Conservation (phyloP, 768 basidiomycete genomes). For the Hysterangium stoloniferum region DNA sequence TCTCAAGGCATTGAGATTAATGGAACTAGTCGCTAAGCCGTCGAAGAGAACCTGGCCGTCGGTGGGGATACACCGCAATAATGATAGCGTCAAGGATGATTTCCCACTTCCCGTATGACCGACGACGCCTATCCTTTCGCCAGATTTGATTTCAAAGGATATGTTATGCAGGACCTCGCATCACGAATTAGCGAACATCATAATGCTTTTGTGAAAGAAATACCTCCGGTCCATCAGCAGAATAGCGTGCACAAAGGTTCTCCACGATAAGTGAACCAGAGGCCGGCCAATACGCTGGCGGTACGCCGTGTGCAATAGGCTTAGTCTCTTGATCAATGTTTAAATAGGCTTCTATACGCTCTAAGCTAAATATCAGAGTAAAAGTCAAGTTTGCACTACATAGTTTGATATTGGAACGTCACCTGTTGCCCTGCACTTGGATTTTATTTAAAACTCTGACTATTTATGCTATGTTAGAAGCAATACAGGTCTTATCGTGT, state of each 20-base stretch:
- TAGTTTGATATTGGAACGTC: neutral
- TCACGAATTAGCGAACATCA: too few relatives aligned
- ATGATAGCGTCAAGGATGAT: constrained; percentile 27
- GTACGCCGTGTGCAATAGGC: constrained; percentile 32
- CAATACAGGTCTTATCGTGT: neutral
- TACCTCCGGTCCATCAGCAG: constrained; percentile 16
- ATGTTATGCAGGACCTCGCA: constrained; percentile 52
- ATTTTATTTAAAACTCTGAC: constrained; percentile 38
- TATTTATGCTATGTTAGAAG: constrained; percentile 7
- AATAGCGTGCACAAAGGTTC: constrained; percentile 43
- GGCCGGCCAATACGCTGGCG: constrained; percentile 59
- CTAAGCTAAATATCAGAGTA: constrained; percentile 25
- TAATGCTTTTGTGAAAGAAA: neutral
- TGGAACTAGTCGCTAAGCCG: constrained; percentile 35
- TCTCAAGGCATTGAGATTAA: constrained; percentile 49
- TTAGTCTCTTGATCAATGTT: constrained; percentile 49
- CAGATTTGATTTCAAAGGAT: constrained; percentile 42
- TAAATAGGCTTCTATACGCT: constrained; percentile 48
- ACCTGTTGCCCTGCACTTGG: constrained; percentile 33
- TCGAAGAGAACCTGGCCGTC: constrained; percentile 50
- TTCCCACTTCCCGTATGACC: constrained; percentile 55
- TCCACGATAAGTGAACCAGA: constrained; percentile 45
- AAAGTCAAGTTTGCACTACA: constrained; percentile 29
- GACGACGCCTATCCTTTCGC: constrained; percentile 47
- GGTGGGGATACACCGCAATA: constrained; percentile 51